Evolutionary conservation across 2,329 filamentous ascomycete genomes (phyloP).

Genomic region (Endoconidiophora polonica): DNA sequence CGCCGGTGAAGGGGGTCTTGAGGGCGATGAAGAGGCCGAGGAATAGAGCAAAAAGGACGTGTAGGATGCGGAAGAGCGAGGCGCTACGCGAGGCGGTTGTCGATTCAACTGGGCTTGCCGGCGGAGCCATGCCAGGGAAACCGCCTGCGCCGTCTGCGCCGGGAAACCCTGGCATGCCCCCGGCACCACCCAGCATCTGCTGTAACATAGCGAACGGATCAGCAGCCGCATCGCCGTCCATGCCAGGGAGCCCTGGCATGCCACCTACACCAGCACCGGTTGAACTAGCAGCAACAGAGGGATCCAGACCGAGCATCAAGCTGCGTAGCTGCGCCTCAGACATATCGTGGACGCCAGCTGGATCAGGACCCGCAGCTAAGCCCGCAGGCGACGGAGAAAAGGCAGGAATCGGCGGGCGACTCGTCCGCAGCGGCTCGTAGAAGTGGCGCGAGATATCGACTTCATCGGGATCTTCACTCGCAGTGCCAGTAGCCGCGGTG

Average conservation of each 20-base stretch:
- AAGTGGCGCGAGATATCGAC: constrained; percentile 65
- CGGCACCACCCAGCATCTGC: constrained; percentile 43
- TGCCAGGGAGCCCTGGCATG: constrained; percentile 16
- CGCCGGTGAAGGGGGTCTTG: constrained; percentile 52
- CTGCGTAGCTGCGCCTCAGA: constrained; percentile 46
- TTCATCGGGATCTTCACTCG: constrained; percentile 50
- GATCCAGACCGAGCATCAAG: constrained; percentile 44
- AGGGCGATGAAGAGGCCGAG: constrained; percentile 56
- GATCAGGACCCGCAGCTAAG: constrained; percentile 16
- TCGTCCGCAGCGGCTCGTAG: constrained; percentile 33
- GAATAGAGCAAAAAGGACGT: constrained; percentile 52
- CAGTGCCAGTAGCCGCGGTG: constrained; percentile 14
- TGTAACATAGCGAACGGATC: constrained; percentile 44
- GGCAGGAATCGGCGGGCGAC: constrained; percentile 16
- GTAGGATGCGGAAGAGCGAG: constrained; percentile 54
- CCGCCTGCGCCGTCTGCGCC: constrained; percentile 10
- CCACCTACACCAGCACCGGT: constrained; percentile 8
- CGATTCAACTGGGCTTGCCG: constrained; percentile 21
- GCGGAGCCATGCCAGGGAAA: constrained; percentile 22
- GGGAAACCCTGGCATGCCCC: constrained; percentile 12
- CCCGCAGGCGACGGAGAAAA: constrained; percentile 20
- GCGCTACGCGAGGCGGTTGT: constrained; percentile 19
- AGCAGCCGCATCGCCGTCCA: constrained; percentile 12
- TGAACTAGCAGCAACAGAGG: constrained; percentile 17
- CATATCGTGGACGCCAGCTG: constrained; percentile 19